phyloP scores from a whole-genome alignment of 2,329 filamentous ascomycete genomes.

The Trichoderma lentiforme region DNA sequence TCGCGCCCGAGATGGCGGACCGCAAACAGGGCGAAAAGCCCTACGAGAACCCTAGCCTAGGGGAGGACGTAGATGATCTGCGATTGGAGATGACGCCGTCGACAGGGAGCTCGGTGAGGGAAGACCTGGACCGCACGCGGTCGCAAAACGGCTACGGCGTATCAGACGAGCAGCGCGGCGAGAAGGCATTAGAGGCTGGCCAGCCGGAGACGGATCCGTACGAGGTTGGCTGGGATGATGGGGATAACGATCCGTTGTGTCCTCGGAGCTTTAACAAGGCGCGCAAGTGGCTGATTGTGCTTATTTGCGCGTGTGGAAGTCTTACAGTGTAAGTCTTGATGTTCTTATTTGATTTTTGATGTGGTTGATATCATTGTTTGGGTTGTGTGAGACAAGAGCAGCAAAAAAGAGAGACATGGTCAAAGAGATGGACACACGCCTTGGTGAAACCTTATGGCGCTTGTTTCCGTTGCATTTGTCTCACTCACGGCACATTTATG shows the following conservation, averaged over 20 bases:
- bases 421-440: not conserved
- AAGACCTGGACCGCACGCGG: constrained; percentile 21
- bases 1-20: constrained; percentile 3
- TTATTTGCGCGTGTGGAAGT: constrained; percentile 70
- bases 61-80: not conserved
- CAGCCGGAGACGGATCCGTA: constrained; percentile 46
- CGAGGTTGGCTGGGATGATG: constrained; percentile 53
- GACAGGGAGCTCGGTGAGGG: not conserved
- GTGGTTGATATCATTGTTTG: not conserved
- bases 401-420: not conserved
- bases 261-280: constrained; percentile 64
- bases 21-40: not conserved
- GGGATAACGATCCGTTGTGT: constrained; percentile 67
- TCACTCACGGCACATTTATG: not conserved
- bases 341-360: not conserved
- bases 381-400: not conserved
- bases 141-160: constrained; percentile 47
- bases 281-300: constrained; percentile 77
- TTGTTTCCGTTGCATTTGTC: not conserved
- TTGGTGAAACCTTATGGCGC: constrained; percentile 3
- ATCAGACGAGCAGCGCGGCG: constrained; percentile 29
- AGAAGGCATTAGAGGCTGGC: not conserved
- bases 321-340: constrained; percentile 71
- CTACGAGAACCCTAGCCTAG: not conserved
- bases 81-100: not conserved